Base-by-base conservation (phyloP, 257 asterid species). In the Solanum lycopersicoides region DNA sequence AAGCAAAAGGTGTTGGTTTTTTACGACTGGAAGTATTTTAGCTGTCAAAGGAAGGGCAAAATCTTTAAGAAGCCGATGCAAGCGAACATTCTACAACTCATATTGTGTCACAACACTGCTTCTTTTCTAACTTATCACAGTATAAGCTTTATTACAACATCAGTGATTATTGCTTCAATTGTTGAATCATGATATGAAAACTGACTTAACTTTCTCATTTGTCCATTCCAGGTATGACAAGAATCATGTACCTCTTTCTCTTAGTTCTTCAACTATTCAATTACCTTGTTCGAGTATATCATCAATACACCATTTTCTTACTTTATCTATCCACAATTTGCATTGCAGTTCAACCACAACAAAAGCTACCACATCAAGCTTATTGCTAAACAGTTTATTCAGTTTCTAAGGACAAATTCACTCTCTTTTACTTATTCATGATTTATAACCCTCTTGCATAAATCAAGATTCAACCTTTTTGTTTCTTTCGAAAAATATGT, bases 1-100 rank as follows among this genome's bases (percentile, higher is more conserved):
- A 75, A 97, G 98, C 97, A 97, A 92, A 76, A 96, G 97, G 91
- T 97, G 99, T 84, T 97, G 99, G 91, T 97, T 97, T 91, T 97
- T 97, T 87, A 97, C 99, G 90, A 96, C 97, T 20, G 98, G 98
- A 90, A 97, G 93, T 89, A 97, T 97, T 92, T 96, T 97, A 88
- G 98, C 99, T 97, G 99, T 88, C 89, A 92, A 80, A 83, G 63
- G 88, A 85, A 15, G 82, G 84, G 47, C 73, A 45, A 77, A 82
- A 4, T 42, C 16, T 41, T 59, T 84, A 86, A 66, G 47, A 53
- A 35, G 44, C 60, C 56, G 63, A 83, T 30, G 47, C 25, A 69
- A 86, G 85, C 60, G 44, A 68, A 82, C 12, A 66, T 85, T 85
- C 84, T 14, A 79, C 75, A 87, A 59, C 41, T 83, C 83, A 80